phyloP scores from a whole-genome alignment of 345 rosid genomes.

The Laguncularia racemosa region DNA sequence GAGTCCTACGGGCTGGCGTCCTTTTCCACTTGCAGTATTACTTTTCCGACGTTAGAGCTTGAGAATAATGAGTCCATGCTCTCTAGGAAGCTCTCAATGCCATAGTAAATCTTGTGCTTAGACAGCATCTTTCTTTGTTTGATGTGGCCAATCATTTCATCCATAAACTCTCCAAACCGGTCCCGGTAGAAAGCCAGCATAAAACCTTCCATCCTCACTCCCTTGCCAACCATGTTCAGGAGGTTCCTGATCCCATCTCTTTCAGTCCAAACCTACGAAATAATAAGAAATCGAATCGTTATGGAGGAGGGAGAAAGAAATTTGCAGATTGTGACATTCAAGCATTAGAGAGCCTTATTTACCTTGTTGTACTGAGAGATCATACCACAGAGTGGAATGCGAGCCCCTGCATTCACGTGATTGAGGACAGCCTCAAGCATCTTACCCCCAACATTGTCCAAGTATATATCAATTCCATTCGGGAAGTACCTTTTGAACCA shows the following conservation, averaged over 20 bases:
- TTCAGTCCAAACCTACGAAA: neutral
- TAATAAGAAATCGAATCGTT: neutral
- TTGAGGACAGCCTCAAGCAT: constrained; percentile 42
- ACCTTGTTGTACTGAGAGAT: constrained; percentile 38
- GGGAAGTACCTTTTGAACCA: constrained; percentile 22
- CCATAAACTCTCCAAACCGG: neutral
- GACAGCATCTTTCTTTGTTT: neutral
- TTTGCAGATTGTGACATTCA: neutral
- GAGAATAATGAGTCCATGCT: neutral
- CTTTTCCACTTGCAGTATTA: no score
- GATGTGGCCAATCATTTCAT: neutral
- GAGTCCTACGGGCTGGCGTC: no score
- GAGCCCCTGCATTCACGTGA: constrained; percentile 24
- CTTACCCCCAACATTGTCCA: constrained; percentile 39
- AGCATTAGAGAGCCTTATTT: neutral
- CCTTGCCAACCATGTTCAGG: constrained; percentile 1
- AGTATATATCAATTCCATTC: constrained; percentile 29
- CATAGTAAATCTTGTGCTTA: neutral
- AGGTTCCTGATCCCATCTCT: neutral
- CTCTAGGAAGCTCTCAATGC: constrained; percentile 1
- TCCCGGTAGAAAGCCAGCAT: neutral
- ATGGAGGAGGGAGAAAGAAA: neutral
- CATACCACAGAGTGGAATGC: constrained; percentile 31
- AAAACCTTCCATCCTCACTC: neutral
- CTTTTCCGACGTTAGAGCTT: neutral